Conservation (phyloP, 2,329 filamentous ascomycete genomes). For the Herpotrichia juniperi region DNA sequence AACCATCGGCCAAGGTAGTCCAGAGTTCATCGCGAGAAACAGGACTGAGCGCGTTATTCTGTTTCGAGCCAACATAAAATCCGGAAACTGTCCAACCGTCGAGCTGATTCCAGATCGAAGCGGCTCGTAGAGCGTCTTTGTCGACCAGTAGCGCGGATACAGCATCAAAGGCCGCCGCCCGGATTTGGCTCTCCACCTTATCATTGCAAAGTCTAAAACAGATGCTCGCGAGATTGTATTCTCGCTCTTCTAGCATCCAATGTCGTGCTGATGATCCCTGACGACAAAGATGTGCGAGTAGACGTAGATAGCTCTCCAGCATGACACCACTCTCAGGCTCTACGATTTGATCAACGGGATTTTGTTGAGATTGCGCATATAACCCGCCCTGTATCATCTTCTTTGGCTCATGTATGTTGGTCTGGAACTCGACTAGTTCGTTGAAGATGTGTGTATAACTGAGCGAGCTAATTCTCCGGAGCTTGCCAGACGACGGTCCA, state of each 20-base stretch:
- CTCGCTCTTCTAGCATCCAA: constrained; percentile 73
- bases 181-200: constrained; percentile 74
- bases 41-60: constrained; percentile 27
- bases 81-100: constrained; percentile 72
- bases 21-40: constrained; percentile 59
- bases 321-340: constrained; percentile 96
- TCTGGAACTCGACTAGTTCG: constrained; percentile 84
- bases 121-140: constrained; percentile 71
- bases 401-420: constrained; percentile 75
- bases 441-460: constrained; percentile 94
- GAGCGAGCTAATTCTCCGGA: constrained; percentile 81
- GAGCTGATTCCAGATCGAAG: constrained; percentile 78
- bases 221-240: constrained; percentile 72
- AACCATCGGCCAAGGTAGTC: constrained; percentile 74
- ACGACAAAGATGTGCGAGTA: constrained; percentile 80
- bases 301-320: constrained; percentile 89
- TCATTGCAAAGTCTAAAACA: constrained; percentile 81
- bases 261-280: constrained; percentile 75
- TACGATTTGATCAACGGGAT: constrained; percentile 63
- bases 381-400: constrained; percentile 67
- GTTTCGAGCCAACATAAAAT: constrained; percentile 41
- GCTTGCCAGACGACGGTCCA: constrained; percentile 69
- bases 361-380: constrained; percentile 46
- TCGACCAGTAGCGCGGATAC: constrained; percentile 76
- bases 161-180: constrained; percentile 83